Evolutionary conservation across 2,329 filamentous ascomycete species (phyloP), one percentile per base, ranked within the genome.

Genomic region (Claviceps paspali): DNA sequence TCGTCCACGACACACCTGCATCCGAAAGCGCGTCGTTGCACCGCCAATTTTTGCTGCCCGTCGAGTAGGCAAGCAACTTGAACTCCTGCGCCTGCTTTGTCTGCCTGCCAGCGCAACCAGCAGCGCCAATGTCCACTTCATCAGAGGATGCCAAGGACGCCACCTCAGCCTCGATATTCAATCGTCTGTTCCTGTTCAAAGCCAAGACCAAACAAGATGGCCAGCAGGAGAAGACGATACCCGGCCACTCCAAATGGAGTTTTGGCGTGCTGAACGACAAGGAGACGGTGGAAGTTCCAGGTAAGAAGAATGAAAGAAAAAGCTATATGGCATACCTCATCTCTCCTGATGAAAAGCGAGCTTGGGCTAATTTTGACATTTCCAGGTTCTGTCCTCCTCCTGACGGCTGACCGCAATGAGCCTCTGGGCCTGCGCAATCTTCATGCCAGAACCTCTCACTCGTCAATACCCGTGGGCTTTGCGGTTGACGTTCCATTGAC

Each of bases 401-500:
- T 46, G 10, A 41, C 44, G 19, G 29, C 44, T 22, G 32, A 43
- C 17, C 44, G 42, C 29, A 46, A 45, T 12, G 39, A 45, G 27
- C 42, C 44, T 15, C 42, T 44, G 15, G 44, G 42, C 17, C 29
- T 46, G 24, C 39, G 39, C 29, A 29, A 41, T 24, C 33, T 38
- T 4, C 33, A 32, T 18, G 41, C 41, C 17, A 36, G 41, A 31
- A 43, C 41, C 14, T 43, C 41, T 4, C 41, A 40, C 27, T 76
- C 73, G 11, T 73, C 71, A 7, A 60, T 75, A 26, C 67, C 69
- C 1, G 55, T 59, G 4, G 65, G 66, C 19, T 57, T 65, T 17
- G 43, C 54, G 5, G 56, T 59, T 18, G 61, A 60, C 22, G 45
- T 47, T 4, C 52, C 59, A 7, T 48, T 45, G 27, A 49, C 50